Evolutionary conservation across 148 eudicot species (phyloP), one percentile per base, ranked within the genome.

Genomic region (Dianthus caryophyllus): DNA sequence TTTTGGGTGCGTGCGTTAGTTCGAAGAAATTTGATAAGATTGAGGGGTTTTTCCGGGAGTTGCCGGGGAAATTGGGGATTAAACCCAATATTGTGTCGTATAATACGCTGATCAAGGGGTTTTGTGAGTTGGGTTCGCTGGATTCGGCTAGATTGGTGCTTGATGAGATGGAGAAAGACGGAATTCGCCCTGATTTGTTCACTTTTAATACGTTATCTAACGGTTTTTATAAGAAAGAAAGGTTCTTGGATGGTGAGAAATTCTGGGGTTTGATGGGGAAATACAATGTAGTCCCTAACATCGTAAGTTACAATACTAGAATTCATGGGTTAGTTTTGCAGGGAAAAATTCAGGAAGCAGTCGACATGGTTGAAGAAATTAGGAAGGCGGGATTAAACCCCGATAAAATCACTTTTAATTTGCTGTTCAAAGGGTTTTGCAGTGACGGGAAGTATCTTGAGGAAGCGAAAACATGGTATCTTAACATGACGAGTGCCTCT

Each of bases 1-100:
- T 91, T 25, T 66, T 91, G 68, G 80, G 73, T 9, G 88, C 91
- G 46, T 81, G 86, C 59, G 77, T 87, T 20, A 75, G 47, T 59
- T 74, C 87, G 1, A 75, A 71, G 75, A 77, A 77, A 9, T 84
- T 77, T 30, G 83, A 77, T 59, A 70, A 70, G 63, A 56, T 80
- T 66, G 70, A 69, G 30, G 79, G 65, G 68, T 46, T 73, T 66
- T 85, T 85, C 29, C 22, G 70, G 4, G 78, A 82, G 33, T 77
- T 88, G 38, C 80, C 83, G 0, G 70, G 18, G 68, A 72, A 78
- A 44, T 52, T 81, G 58, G 64, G 60, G 0, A 48, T 91, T 54
- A 72, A 72, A 36, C 85, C 84, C 0, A 73, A 88, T 66, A 52
- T 71, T 7, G 75, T 84, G 14, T 81, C 92, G 13, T 91, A 84